Percentiles rank a stretch among this genome's conserved stretches.
These are phyloP conservation scores for Ophiostoma sp. DNA, from an alignment of 2,329 filamentous ascomycete genomes.

Conservation along the genomic window DNA sequence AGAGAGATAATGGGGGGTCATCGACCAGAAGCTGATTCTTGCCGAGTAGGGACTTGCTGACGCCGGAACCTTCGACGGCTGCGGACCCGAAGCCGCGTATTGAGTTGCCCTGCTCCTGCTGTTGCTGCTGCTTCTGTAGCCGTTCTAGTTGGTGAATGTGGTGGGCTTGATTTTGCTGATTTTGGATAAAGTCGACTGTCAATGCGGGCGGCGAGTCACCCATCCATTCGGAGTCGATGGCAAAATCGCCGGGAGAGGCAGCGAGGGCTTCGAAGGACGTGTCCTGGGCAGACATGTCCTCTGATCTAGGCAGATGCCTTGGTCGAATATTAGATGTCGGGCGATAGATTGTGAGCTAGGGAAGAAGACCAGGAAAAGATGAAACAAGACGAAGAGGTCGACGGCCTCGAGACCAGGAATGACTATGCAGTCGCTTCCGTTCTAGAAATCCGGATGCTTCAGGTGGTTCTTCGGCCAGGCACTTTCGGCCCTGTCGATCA, in stretches of 20 bases:
- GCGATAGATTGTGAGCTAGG: neutral
- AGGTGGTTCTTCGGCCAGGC: neutral
- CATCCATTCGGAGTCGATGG: conserved; percentile 29
- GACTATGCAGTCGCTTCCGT: neutral
- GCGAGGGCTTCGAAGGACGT: conserved; percentile 28
- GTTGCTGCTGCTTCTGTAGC: conserved; percentile 15
- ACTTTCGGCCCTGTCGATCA: conserved; percentile 2
- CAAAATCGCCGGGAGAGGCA: conserved; percentile 28
- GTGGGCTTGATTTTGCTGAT: conserved; percentile 23
- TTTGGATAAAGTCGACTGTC: conserved; percentile 28
- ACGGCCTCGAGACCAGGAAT: neutral
- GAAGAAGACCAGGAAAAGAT: neutral
- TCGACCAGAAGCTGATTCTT: conserved; percentile 22
- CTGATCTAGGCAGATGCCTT: conserved; percentile 6
- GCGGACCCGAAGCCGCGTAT: conserved; percentile 16
- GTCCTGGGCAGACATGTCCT: conserved; percentile 27
- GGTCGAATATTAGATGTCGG: neutral
- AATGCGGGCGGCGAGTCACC: conserved; percentile 28
- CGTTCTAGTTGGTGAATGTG: conserved; percentile 17
- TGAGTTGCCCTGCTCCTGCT: neutral
- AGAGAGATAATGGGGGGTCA: conserved; percentile 20
- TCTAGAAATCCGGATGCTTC: neutral
- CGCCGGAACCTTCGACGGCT: conserved; percentile 2
- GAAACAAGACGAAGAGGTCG: neutral
- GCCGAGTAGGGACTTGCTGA: conserved; percentile 12